phyloP scores from a whole-genome alignment of 768 basidiomycete genomes.

The Cubamyces lactineus region DNA sequence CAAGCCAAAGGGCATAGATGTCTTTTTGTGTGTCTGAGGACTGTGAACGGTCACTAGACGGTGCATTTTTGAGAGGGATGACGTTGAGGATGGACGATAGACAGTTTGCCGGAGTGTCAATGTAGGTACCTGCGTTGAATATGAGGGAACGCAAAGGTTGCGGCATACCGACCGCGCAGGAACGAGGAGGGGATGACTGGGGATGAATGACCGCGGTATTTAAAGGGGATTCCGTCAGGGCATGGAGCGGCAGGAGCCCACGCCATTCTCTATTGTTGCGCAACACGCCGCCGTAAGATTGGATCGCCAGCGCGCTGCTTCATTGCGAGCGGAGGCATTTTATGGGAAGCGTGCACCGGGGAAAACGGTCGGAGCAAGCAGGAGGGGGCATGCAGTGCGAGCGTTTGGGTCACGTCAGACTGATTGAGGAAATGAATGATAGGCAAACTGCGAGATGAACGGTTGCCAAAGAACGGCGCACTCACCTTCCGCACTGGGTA shows the following conservation, averaged over 20 bases:
- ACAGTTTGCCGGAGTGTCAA: not conserved
- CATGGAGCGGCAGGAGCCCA: conserved; percentile 26
- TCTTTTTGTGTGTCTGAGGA: not conserved
- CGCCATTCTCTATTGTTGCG: conserved; percentile 35
- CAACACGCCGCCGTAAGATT: conserved; percentile 28
- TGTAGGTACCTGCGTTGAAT: not conserved
- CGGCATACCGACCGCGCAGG: conserved; percentile 13
- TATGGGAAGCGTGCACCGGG: conserved; percentile 30
- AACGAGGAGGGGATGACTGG: not conserved
- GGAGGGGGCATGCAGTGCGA: conserved; percentile 19
- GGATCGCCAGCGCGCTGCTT: conserved; percentile 30
- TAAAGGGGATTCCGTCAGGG: conserved; percentile 10
- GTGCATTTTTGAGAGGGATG: not conserved
- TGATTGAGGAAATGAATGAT: conserved; percentile 21
- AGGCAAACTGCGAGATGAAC: conserved; percentile 16
- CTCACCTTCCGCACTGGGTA: conserved; percentile 17
- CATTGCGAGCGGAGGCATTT: conserved; percentile 28
- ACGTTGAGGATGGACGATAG: not conserved
- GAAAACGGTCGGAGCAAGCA: conserved; percentile 21
- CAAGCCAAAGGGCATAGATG: conserved; percentile 15
- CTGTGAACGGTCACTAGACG: conserved; percentile 12
- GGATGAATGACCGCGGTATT: conserved; percentile 1
- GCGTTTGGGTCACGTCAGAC: conserved; percentile 23
- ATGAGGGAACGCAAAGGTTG: conserved; percentile 7
- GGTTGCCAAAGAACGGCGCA: conserved; percentile 8